Evolutionary conservation across 116 monocot species (phyloP).

Genomic region (Zostera marina): DNA sequence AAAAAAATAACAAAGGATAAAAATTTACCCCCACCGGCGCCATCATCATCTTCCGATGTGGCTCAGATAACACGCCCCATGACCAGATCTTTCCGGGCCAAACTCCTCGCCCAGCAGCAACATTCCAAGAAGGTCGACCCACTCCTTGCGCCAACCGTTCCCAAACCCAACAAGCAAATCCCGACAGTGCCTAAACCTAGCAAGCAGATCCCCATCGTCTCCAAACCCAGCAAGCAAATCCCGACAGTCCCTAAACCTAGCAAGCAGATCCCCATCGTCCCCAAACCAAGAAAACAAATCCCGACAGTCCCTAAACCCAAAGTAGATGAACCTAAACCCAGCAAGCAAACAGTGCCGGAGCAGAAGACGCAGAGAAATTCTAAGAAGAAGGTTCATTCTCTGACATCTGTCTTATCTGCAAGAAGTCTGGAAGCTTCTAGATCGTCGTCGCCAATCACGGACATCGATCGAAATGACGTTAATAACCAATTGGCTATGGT

Average conservation of each 20-base stretch:
- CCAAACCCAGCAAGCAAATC: no score
- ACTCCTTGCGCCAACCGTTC: not conserved
- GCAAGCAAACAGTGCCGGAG: not conserved
- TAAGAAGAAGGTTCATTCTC: conserved; percentile 14
- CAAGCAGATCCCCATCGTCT: not conserved
- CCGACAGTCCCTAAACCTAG: not conserved
- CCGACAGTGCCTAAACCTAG: not conserved
- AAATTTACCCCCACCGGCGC: not conserved
- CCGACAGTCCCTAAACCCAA: not conserved
- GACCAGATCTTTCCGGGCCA: conserved; percentile 62
- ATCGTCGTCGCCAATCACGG: not conserved
- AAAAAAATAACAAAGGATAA: conserved; percentile 14
- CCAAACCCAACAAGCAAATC: not conserved
- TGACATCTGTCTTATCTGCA: conserved; percentile 64
- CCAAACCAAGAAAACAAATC: not conserved
- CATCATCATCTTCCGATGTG: not conserved
- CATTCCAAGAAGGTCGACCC: conserved; percentile 7
- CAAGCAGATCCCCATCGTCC: not conserved
- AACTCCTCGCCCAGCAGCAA: conserved; percentile 49
- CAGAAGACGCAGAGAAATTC: not conserved
- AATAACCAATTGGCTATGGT: conserved; percentile 23
- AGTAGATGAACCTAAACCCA: not conserved
- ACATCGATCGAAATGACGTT: conserved; percentile 16
- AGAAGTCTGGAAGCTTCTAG: conserved; percentile 46
- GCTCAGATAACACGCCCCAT: conserved; percentile 39